A percentile compares a stretch with the other conserved stretches of the same genome.
phyloP scores from a whole-genome alignment of 2,329 filamentous ascomycete genomes.

The Colletotrichum camelliae region DNA sequence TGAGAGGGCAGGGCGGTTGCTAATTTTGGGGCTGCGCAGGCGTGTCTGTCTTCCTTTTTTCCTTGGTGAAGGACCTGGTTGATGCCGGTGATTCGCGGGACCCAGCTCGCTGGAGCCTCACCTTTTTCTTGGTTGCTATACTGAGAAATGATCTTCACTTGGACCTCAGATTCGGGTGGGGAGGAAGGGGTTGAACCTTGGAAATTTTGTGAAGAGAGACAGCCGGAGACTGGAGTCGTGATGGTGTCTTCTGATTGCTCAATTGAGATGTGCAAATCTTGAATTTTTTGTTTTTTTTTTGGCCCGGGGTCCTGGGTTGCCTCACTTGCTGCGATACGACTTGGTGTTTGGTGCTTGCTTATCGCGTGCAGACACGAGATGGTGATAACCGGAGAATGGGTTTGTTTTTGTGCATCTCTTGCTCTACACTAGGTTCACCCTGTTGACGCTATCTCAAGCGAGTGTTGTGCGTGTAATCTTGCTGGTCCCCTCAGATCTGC shows the following conservation, averaged over 20 bases:
- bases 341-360: background rate
- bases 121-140: background rate
- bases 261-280: background rate
- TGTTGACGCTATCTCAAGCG: background rate
- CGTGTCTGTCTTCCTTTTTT: background rate
- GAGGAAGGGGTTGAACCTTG: background rate
- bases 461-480: background rate
- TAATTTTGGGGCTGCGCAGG: background rate
- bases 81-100: background rate
- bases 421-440: background rate
- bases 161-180: background rate
- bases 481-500: background rate
- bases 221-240: background rate
- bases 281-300: background rate
- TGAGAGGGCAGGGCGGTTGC: background rate
- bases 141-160: background rate
- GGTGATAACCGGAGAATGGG: background rate
- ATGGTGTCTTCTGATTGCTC: background rate
- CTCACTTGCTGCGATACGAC: background rate
- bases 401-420: background rate
- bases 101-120: background rate
- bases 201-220: background rate
- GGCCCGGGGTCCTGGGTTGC: background rate
- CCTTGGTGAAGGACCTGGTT: background rate
- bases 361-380: background rate